Evolutionary conservation across 1,284 basidiomycete genomes (phyloP).

Genomic region (Golubevia sp.): DNA sequence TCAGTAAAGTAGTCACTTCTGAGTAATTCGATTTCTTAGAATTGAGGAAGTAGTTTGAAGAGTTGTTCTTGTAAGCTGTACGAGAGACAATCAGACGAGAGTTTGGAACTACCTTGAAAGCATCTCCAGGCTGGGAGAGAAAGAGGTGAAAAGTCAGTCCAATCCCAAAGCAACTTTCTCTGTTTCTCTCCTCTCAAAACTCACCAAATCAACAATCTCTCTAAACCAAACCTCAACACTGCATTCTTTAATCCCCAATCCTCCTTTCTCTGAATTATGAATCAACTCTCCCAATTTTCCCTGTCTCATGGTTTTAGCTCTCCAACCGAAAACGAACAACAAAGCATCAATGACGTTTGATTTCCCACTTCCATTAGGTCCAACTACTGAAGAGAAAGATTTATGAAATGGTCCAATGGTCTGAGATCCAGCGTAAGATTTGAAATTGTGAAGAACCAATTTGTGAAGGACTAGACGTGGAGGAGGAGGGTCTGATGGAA

Average conservation of each 20-base stretch:
- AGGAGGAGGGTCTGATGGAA: conserved; percentile 29
- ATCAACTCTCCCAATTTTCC: conserved; percentile 60
- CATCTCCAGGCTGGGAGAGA: conserved; percentile 45
- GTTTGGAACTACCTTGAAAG: conserved; percentile 52
- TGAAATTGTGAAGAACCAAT: conserved; percentile 60
- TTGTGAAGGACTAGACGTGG: conserved; percentile 59
- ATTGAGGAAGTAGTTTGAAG: conserved; percentile 57
- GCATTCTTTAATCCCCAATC: conserved; percentile 39
- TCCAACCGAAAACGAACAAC: conserved; percentile 61
- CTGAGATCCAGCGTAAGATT: conserved; percentile 59
- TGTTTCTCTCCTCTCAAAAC: background rate
- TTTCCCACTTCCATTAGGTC: conserved; percentile 60
- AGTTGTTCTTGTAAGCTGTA: conserved; percentile 54
- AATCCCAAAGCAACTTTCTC: background rate
- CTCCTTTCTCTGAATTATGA: conserved; percentile 48
- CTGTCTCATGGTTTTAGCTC: conserved; percentile 62
- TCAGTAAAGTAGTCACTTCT: conserved; percentile 51
- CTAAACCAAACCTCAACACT: conserved; percentile 54
- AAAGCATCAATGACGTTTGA: conserved; percentile 61
- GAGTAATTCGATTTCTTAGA: conserved; percentile 49
- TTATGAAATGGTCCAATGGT: conserved; percentile 62
- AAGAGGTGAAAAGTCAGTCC: conserved; percentile 2
- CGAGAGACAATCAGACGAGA: conserved; percentile 52
- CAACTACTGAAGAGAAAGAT: conserved; percentile 59
- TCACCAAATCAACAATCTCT: conserved; percentile 11